Evolutionary conservation across 306 rosid species (phyloP), one percentile per base, ranked within the genome.

Genomic region (Vigna unguiculata): DNA sequence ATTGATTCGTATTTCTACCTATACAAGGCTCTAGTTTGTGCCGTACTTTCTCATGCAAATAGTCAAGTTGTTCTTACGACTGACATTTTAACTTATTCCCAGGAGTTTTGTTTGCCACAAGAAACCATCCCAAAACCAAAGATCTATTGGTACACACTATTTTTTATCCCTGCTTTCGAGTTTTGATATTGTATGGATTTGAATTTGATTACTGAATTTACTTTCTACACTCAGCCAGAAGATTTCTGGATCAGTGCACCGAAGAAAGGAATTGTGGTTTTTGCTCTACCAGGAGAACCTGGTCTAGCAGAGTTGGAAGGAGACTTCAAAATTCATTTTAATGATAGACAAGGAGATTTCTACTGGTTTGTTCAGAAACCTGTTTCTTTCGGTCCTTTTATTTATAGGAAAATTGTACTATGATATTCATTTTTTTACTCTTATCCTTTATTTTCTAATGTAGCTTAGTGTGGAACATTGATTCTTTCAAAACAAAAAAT

Each of bases 281-380:
- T 95, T 77, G 98, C 97, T 12, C 77, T 92, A 78, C 99, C 98
- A 0, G 98, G 99, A 82, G 98, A 95, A 80, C 98, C 93, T 45
- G 97, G 99, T 76, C 74, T 95, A 77, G 80, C 99, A 2, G 96
- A 91, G 86, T 75, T 95, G 74, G 74, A 13, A 59, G 99, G 99
- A 83, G 98, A 95, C 87, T 92, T 91, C 90, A 96, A 91, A 87
- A 85, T 96, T 79, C 88, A 91, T 69, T 96, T 96, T 70, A 90
- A 91, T 19, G 97, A 92, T 45, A 91, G 97, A 40, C 98, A 87
- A 64, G 99, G 99, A 85, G 99, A 96, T 83, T 96, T 96, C 86
- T 96, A 89, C 90, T 96, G 95, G 99, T 96, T 72, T 49, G 86
- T 78, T 74, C 25, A 14, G 12, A 41, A 66, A 59, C 36, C 47